Percentiles rank a stretch among this genome's conserved stretches.
Evolutionary conservation across 352 stramenopile species (phyloP).

Genomic region (Aphanomyces cochlioides): DNA sequence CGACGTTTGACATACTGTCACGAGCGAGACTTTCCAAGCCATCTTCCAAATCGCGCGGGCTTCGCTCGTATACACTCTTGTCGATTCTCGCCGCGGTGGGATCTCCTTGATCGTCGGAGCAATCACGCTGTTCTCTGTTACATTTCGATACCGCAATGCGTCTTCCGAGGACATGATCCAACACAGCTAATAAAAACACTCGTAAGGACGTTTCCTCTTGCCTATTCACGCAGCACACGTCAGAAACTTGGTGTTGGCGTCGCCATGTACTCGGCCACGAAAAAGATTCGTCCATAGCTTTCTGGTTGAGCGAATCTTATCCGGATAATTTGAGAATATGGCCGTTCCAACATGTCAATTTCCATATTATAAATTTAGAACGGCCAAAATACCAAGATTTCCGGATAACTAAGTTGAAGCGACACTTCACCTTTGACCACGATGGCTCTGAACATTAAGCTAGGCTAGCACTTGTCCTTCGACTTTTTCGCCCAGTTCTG

Average conservation of each 20-base stretch:
- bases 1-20: slow-evolving; percentile 78
- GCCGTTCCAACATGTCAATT: background rate
- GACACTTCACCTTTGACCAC: too few relatives aligned
- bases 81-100: background rate
- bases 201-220: background rate
- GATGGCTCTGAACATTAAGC: too few relatives aligned
- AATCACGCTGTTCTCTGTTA: slow-evolving; percentile 21
- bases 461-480: background rate
- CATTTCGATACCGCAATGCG: slow-evolving; percentile 8
- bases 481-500: background rate
- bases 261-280: too few relatives aligned
- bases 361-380: slow-evolving; percentile 2
- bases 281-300: too few relatives aligned
- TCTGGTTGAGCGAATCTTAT: background rate
- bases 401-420: background rate
- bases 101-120: slow-evolving; percentile 6
- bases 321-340: slow-evolving; percentile 10
- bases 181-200: too few relatives aligned
- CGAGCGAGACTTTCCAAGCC: slow-evolving; percentile 77
- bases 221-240: slow-evolving; percentile 4
- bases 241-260: too few relatives aligned
- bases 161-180: slow-evolving; percentile 13
- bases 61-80: slow-evolving; percentile 46
- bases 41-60: slow-evolving; percentile 71
- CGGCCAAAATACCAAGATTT: slow-evolving; percentile 4